Evolutionary conservation across 164 flowering plant species (phyloP).

Genomic region (Chimonanthus salicifolius): DNA sequence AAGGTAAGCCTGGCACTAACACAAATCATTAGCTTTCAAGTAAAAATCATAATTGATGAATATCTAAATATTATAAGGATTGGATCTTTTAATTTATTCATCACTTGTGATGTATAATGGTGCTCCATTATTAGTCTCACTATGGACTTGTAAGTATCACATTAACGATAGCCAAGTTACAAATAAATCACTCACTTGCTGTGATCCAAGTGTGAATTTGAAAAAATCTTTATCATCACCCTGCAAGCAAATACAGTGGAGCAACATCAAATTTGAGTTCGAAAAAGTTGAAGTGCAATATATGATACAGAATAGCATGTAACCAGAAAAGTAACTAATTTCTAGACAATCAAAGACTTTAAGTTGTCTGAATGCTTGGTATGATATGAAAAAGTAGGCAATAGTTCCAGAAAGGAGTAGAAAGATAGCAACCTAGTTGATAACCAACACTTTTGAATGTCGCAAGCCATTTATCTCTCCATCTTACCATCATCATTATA

Average conservation of each 20-base stretch:
- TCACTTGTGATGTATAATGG: not conserved
- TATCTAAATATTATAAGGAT: not conserved
- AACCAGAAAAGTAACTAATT: not conserved
- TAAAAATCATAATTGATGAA: too few species aligned
- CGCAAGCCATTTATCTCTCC: too few species aligned
- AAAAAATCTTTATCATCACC: slow-evolving; percentile 86
- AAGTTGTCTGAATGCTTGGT: too few species aligned
- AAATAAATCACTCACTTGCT: slow-evolving; percentile 44
- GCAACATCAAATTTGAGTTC: not conserved
- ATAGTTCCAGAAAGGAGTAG: too few species aligned
- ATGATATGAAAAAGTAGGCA: too few species aligned
- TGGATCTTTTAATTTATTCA: not conserved
- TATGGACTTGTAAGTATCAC: not conserved
- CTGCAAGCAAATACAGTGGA: slow-evolving; percentile 28
- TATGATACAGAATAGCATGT: not conserved
- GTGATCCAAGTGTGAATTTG: slow-evolving; percentile 77
- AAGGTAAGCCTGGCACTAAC: too few species aligned
- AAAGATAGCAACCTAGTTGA: too few species aligned
- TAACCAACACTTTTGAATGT: too few species aligned
- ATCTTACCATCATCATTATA: too few species aligned
- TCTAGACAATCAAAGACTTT: too few species aligned
- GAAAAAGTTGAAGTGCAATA: not conserved
- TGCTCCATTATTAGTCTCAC: not conserved
- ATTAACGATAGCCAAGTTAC: not conserved
- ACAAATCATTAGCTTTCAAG: too few species aligned